Percentiles rank a stretch among this genome's conserved stretches.
Evolutionary conservation across 306 rosid genomes (phyloP).

Genomic region (Hippophae rhamnoides): DNA sequence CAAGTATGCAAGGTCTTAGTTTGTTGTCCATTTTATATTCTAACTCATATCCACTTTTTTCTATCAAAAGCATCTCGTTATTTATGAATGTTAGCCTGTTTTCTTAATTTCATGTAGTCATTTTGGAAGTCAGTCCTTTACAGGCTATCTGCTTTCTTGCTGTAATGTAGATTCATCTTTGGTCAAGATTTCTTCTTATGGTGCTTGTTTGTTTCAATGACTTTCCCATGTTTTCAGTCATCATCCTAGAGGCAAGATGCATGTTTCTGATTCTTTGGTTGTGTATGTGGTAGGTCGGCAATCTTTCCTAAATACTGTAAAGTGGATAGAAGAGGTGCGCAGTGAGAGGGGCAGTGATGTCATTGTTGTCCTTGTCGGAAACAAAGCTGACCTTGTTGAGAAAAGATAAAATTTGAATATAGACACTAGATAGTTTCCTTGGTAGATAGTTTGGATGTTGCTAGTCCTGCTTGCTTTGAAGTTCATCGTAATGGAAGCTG

Average conservation of each 20-base stretch:
- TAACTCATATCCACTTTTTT: not conserved
- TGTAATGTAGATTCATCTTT: not conserved
- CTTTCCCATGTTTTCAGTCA: too few relatives aligned
- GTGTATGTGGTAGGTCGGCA: constrained; percentile 40
- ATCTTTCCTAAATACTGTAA: constrained; percentile 64
- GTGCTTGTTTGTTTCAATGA: not conserved
- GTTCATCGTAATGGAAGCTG: not conserved
- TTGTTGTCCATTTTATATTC: not conserved
- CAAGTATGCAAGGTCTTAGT: constrained; percentile 25
- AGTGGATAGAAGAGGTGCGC: constrained; percentile 90
- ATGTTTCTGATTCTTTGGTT: not conserved
- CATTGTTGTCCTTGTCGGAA: constrained; percentile 74
- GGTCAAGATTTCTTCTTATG: not conserved
- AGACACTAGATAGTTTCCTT: not conserved
- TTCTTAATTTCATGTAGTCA: not conserved
- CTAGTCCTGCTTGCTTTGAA: not conserved
- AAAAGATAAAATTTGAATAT: constrained; percentile 49
- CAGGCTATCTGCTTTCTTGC: not conserved
- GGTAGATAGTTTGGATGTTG: not conserved
- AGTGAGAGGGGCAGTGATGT: constrained; percentile 84
- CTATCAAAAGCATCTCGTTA: not conserved
- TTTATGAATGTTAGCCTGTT: not conserved
- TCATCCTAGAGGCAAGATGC: not conserved
- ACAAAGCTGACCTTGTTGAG: constrained; percentile 85
- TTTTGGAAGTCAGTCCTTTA: not conserved